Base-by-base conservation (phyloP, 129 eudicot genomes). In the Smallanthus sonchifolius region DNA sequence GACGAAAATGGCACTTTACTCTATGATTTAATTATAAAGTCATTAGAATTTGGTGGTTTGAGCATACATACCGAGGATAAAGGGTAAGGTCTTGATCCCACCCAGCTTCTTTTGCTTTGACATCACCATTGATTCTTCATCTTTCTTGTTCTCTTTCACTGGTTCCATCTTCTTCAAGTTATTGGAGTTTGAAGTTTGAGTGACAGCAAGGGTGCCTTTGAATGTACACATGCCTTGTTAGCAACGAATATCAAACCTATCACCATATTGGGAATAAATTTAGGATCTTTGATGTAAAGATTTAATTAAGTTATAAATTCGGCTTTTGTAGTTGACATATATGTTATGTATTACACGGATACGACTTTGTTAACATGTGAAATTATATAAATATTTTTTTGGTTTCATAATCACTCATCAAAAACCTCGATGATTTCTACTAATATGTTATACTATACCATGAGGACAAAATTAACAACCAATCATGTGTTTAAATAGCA, bases 1-100 rank as follows among this genome's bases (percentile, higher is more conserved):
- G n/a, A n/a, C n/a, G n/a, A n/a, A n/a, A n/a, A n/a, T n/a, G n/a
- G n/a, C n/a, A n/a, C n/a, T n/a, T n/a, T n/a, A n/a, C n/a, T n/a
- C 30, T 24, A 24, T 24, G 30, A 24, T 24, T 24, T 24, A 24
- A 24, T 8, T 42, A 10, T 1, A 28, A 3, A 3, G 30, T 57
- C 1, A 1, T 3, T 30, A 34, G 3, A 16, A 55, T 30, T 69
- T 62, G 10, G 2, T 54, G 57, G 70, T 35, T 60, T 15, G 16
- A 48, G 43, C 14, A 28, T 48, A 39, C 84, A 17, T 63, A 80
- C 83, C 79, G 45, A 80, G 83, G 6, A 80, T 80, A 67, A 80
- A 80, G 38, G 83, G 83, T 34, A 81, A 32, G 61, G 84, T 75
- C 77, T 49, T 81, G 62, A 81, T 44, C 45, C 84, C 84, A 75